These are phyloP conservation scores for Pythium sukuiense DNA, from an alignment of 352 stramenopile species.

Conservation along the genomic window DNA sequence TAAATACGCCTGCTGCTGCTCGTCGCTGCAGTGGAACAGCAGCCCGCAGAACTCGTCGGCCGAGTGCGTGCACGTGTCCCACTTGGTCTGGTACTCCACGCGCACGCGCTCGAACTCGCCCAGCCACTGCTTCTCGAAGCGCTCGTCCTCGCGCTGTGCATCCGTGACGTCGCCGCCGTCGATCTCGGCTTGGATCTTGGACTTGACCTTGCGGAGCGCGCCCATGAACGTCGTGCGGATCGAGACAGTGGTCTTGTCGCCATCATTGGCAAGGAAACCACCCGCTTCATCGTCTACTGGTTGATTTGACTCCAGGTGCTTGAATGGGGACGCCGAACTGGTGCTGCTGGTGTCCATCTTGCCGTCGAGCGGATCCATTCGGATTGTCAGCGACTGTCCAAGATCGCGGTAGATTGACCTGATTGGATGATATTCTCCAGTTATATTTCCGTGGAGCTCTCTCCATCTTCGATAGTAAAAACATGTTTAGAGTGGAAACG, in stretches of 20 bases:
- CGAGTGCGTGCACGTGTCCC: slow-evolving; percentile 67
- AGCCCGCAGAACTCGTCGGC: slow-evolving; percentile 70
- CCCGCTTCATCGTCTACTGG: background rate
- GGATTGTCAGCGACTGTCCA: too few species aligned
- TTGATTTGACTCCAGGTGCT: too few species aligned
- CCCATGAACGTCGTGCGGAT: slow-evolving; percentile 48
- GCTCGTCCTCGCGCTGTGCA: slow-evolving; percentile 43
- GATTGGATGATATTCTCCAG: too few species aligned
- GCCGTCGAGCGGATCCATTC: too few species aligned
- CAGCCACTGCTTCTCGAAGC: slow-evolving; percentile 63
- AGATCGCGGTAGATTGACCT: too few species aligned
- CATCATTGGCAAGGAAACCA: background rate
- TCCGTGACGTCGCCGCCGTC: slow-evolving; percentile 36
- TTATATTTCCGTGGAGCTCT: too few species aligned
- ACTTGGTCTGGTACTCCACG: slow-evolving; percentile 44
- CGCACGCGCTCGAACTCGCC: slow-evolving; percentile 54
- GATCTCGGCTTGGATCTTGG: slow-evolving; percentile 57
- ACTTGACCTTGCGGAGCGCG: slow-evolving; percentile 55
- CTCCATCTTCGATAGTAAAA: too few species aligned
- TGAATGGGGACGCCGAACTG: background rate
- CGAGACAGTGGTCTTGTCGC: background rate
- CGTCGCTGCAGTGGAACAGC: slow-evolving; percentile 51
- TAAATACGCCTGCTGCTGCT: slow-evolving; percentile 45
- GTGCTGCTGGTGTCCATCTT: too few species aligned
- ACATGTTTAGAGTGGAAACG: too few species aligned